Evolutionary conservation across 2,329 filamentous ascomycete species (phyloP), one percentile per base, ranked within the genome.

Genomic region (Berkeleyomyces basicola): DNA sequence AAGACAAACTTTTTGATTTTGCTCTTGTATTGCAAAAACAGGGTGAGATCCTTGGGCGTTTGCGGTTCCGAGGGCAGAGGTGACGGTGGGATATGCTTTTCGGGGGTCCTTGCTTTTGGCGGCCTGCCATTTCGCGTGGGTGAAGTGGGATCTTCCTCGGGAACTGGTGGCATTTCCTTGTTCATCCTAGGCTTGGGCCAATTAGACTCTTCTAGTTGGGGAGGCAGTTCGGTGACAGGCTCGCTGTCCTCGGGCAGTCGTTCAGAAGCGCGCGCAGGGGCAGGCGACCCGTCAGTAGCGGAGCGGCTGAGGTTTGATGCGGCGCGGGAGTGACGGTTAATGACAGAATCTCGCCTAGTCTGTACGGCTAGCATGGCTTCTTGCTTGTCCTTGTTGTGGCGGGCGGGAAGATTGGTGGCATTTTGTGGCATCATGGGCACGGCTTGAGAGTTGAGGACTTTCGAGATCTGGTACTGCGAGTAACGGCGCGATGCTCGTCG

Each of bases 1-100:
- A 97, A 80, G 14, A 96, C 84, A 71, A 95, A 95, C 72, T 97
- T 97, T 75, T 96, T 97, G 68, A 97, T 91, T 71, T 93, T 93
- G 68, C 87, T 93, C 72, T 95, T 96, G 76, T 97, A 96, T 73
- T 97, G 92, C 65, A 97, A 74, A 72, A 97, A 99, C 46, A 99
- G 76, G 0, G 92, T 97, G 59, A 99, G 78, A 68, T 96, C 90
- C 71, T 96, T 96, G 7, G 85, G 86, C 5, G 84, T 75, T 6
- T 78, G 74, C 14, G 76, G 78, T 7, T 89, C 90, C 0, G 74
- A 75, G 49, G 86, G 84, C 31, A 82, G 77, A 66, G 82, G 83
- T 49, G 79, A 79, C 39, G 47, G 51, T 39, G 59, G 61, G 3
- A 53, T 53, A 14, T 53, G 31, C 49, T 53, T 53, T 66, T 62